Evolutionary conservation across 179 eudicot species (phyloP).

Genomic region (Gypsophila paniculata): DNA sequence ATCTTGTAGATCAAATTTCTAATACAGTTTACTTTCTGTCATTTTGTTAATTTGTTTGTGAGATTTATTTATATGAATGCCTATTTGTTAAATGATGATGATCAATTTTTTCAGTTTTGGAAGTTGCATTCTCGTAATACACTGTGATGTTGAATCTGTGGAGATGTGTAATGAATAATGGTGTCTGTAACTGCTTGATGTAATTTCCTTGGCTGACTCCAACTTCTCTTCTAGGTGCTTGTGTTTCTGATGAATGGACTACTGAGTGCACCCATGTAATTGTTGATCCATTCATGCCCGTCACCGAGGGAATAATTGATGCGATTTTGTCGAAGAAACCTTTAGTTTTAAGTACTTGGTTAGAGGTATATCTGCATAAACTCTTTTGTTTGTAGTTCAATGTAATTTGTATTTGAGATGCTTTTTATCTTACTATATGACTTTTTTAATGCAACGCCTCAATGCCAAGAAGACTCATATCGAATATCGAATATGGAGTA

Average conservation of each 20-base stretch:
- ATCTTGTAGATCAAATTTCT: not conserved
- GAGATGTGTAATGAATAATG: not conserved
- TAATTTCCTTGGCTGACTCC: slow-evolving; percentile 15
- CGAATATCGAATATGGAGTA: no score
- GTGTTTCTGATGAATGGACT: slow-evolving; percentile 52
- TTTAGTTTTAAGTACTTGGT: slow-evolving; percentile 60
- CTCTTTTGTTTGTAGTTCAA: not conserved
- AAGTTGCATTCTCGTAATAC: not conserved
- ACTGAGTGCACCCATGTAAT: slow-evolving; percentile 81
- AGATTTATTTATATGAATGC: not conserved
- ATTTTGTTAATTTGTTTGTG: not conserved
- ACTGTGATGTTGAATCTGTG: not conserved
- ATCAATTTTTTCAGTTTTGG: not conserved
- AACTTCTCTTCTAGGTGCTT: slow-evolving; percentile 52
- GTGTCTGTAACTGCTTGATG: not conserved
- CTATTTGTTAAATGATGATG: not conserved
- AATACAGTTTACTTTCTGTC: not conserved
- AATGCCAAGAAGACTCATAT: no score
- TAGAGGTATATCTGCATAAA: slow-evolving; percentile 53
- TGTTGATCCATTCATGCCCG: slow-evolving; percentile 61
- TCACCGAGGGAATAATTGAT: slow-evolving; percentile 60
- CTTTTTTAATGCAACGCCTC: no score
- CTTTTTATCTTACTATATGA: not conserved
- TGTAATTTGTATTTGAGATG: not conserved
- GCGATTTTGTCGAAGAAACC: slow-evolving; percentile 66